Percentiles rank a stretch among this genome's conserved stretches.
Evolutionary conservation across 2,329 filamentous ascomycete genomes (phyloP).

Genomic region (Sporothrix inflata): DNA sequence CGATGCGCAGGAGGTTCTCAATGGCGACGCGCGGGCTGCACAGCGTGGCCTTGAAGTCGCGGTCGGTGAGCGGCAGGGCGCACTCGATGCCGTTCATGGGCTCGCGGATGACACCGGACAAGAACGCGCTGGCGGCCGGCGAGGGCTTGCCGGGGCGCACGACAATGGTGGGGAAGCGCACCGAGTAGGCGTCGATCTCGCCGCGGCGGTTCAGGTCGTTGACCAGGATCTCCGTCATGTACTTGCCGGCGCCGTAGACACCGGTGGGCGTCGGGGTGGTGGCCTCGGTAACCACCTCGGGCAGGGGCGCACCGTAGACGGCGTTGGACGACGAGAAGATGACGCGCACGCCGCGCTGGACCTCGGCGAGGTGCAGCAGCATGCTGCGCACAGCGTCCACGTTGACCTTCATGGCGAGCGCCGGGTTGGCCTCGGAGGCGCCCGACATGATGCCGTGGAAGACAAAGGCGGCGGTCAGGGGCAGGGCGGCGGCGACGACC

Average conservation of each 20-base stretch:
- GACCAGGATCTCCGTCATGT: conserved; percentile 63
- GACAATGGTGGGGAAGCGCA: conserved; percentile 64
- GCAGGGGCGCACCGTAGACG: conserved; percentile 63
- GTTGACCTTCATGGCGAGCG: conserved; percentile 63
- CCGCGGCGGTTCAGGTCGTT: conserved; percentile 66
- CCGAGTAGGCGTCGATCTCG: conserved; percentile 59
- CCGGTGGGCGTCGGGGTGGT: conserved; percentile 62
- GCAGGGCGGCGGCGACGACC: conserved; percentile 51
- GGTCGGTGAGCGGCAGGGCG: conserved; percentile 55
- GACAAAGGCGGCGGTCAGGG: conserved; percentile 59
- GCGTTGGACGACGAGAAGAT: conserved; percentile 66
- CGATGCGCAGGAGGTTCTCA: conserved; percentile 55
- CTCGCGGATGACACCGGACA: conserved; percentile 67
- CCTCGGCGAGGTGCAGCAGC: conserved; percentile 52
- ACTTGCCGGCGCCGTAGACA: conserved; percentile 66
- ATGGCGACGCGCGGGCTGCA: conserved; percentile 57
- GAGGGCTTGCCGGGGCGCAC: conserved; percentile 64
- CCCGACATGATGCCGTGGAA: conserved; percentile 71
- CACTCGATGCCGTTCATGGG: conserved; percentile 59
- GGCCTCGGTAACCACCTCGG: conserved; percentile 53
- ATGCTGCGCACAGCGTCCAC: conserved; percentile 61
- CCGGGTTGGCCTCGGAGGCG: conserved; percentile 63
- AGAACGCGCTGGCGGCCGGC: conserved; percentile 64
- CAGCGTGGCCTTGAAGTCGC: conserved; percentile 57
- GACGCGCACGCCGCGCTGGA: conserved; percentile 58